phyloP scores from a whole-genome alignment of 2,329 filamentous ascomycete genomes.

The Tolypocladium tundrense region DNA sequence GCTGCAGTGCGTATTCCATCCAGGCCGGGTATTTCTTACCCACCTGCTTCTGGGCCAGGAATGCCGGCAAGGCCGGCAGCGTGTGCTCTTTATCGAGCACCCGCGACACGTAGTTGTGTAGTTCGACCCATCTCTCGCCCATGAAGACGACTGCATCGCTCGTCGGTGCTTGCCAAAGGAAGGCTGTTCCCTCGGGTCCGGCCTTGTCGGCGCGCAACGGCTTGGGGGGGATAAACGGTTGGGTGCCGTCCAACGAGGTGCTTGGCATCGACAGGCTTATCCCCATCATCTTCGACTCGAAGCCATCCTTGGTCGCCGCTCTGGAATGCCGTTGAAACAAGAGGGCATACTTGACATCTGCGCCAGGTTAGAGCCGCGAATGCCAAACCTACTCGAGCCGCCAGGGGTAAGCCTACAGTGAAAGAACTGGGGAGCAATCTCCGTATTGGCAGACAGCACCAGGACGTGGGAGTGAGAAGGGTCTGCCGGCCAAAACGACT shows the following conservation, averaged over 20 bases:
- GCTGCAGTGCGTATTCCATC: conserved; percentile 67
- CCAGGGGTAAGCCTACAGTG: conserved; percentile 48
- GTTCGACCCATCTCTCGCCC: conserved; percentile 76
- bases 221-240: conserved; percentile 38
- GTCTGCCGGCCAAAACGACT: conserved; percentile 75
- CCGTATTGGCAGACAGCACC: conserved; percentile 70
- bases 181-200: conserved; percentile 37
- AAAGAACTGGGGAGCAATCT: conserved; percentile 72
- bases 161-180: conserved; percentile 78
- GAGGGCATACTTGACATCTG: conserved; percentile 64
- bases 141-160: conserved; percentile 75
- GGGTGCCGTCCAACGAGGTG: conserved; percentile 49
- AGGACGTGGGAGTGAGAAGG: conserved; percentile 62
- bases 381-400: background rate
- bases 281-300: conserved; percentile 55
- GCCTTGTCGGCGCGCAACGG: conserved; percentile 7
- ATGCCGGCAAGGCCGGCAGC: conserved; percentile 22
- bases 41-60: conserved; percentile 46
- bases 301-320: conserved; percentile 27
- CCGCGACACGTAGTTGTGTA: conserved; percentile 68
- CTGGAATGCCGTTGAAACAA: conserved; percentile 69
- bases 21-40: conserved; percentile 62
- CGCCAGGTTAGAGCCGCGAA: conserved; percentile 8
- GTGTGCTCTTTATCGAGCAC: conserved; percentile 38
- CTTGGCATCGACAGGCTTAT: conserved; percentile 70